phyloP scores from a whole-genome alignment of 768 basidiomycete species.

The Psilocybe sp. region DNA sequence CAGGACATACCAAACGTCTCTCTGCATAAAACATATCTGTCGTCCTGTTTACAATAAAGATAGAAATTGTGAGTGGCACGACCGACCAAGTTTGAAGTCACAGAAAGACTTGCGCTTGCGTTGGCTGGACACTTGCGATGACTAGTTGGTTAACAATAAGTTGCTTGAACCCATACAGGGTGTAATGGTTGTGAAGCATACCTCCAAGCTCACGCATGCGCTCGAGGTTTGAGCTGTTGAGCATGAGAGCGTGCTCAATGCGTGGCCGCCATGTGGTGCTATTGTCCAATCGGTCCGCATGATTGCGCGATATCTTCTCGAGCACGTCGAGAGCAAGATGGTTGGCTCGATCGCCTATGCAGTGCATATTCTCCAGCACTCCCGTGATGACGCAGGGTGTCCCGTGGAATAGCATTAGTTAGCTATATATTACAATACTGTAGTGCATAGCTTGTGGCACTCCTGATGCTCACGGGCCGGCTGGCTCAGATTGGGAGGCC shows the following conservation, averaged over 20 bases:
- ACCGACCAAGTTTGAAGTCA: too few species aligned
- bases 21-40: conserved; percentile 94
- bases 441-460: too few species aligned
- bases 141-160: conserved; percentile 40
- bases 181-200: conserved; percentile 24
- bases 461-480: too few species aligned
- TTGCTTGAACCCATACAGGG: not conserved
- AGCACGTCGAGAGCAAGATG: conserved; percentile 80
- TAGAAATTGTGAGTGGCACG: too few species aligned
- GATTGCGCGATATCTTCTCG: conserved; percentile 46
- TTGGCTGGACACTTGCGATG: conserved; percentile 87
- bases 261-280: conserved; percentile 58
- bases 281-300: conserved; percentile 26
- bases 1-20: conserved; percentile 53
- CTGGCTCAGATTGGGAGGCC: too few species aligned
- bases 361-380: conserved; percentile 74
- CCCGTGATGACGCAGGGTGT: too few species aligned
- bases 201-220: conserved; percentile 71
- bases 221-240: conserved; percentile 64
- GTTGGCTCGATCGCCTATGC: conserved; percentile 86
- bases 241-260: conserved; percentile 90
- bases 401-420: too few species aligned
- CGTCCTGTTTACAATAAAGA: conserved; percentile 37
- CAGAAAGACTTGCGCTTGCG: conserved; percentile 63
- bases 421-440: too few species aligned